Evolutionary conservation across 345 rosid species (phyloP).

Genomic region (Dimocarpus longan): DNA sequence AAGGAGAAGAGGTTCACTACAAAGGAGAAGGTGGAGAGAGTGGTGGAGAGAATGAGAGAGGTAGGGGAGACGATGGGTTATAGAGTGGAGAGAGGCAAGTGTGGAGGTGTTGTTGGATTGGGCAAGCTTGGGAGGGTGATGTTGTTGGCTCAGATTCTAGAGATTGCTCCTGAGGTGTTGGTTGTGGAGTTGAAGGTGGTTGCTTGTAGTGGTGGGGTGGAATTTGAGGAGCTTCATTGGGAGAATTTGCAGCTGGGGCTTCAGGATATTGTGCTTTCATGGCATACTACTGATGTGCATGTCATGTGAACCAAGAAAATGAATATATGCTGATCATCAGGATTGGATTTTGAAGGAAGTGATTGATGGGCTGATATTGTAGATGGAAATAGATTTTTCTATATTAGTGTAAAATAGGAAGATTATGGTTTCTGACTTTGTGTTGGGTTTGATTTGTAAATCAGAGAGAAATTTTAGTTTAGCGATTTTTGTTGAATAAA

Average conservation of each 20-base stretch:
- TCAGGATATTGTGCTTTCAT: constrained; percentile 59
- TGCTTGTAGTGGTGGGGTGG: constrained; percentile 38
- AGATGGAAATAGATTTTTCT: background rate
- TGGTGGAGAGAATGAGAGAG: constrained; percentile 55
- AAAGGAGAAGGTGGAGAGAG: constrained; percentile 45
- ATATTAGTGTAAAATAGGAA: background rate
- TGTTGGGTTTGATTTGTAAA: constrained; percentile 8
- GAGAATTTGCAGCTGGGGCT: constrained; percentile 59
- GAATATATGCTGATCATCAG: background rate
- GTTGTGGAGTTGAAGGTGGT: constrained; percentile 62
- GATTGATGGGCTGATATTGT: constrained; percentile 2
- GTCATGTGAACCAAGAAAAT: constrained; percentile 20
- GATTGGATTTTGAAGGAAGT: background rate
- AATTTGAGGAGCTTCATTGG: constrained; percentile 66
- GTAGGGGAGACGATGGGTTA: constrained; percentile 73
- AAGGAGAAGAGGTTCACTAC: constrained; percentile 66
- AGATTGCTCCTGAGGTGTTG: constrained; percentile 48
- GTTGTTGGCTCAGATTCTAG: constrained; percentile 54
- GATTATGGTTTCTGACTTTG: constrained; percentile 9
- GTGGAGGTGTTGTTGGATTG: constrained; percentile 50
- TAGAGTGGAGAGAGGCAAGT: constrained; percentile 58
- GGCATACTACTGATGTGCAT: constrained; percentile 44
- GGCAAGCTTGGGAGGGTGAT: constrained; percentile 54
- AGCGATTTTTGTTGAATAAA: constrained; percentile 5
- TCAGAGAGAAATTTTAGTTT: background rate